Evolutionary conservation across 2,329 filamentous ascomycete genomes (phyloP).

Genomic region (Rhynchosporium agropyri): DNA sequence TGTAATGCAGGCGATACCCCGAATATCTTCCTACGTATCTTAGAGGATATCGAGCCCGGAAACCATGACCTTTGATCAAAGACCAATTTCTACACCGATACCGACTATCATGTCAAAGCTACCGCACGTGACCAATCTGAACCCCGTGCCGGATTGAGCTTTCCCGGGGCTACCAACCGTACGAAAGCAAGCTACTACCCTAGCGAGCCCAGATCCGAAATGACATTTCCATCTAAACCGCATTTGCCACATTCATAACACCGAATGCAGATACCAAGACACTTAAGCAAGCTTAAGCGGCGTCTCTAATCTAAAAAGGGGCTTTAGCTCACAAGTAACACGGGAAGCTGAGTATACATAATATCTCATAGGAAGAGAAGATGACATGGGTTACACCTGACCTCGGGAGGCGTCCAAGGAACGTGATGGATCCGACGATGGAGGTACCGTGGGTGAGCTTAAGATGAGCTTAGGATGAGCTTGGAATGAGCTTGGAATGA

Average conservation of each 20-base stretch:
- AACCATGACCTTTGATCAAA: too few relatives aligned
- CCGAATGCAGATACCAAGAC: not conserved
- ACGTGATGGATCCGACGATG: not conserved
- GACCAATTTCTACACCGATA: too few relatives aligned
- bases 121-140: not conserved
- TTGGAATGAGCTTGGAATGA: too few relatives aligned
- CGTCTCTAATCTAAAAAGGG: not conserved
- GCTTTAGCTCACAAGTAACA: not conserved
- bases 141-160: not conserved
- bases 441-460: too few relatives aligned
- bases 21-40: too few relatives aligned
- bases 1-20: too few relatives aligned
- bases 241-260: not conserved
- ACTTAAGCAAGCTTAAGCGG: not conserved
- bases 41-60: too few relatives aligned
- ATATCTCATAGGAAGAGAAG: constrained; percentile 4
- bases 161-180: too few relatives aligned
- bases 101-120: too few relatives aligned
- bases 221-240: not conserved
- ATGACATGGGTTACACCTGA: constrained; percentile 1
- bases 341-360: not conserved
- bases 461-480: constrained; percentile 1
- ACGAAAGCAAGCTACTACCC: too few relatives aligned
- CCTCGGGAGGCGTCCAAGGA: not conserved
- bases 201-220: not conserved